A percentile compares a stretch with the other conserved stretches of the same genome.
Evolutionary conservation across 257 asterid species (phyloP).

Genomic region (Solanum dulcamara): DNA sequence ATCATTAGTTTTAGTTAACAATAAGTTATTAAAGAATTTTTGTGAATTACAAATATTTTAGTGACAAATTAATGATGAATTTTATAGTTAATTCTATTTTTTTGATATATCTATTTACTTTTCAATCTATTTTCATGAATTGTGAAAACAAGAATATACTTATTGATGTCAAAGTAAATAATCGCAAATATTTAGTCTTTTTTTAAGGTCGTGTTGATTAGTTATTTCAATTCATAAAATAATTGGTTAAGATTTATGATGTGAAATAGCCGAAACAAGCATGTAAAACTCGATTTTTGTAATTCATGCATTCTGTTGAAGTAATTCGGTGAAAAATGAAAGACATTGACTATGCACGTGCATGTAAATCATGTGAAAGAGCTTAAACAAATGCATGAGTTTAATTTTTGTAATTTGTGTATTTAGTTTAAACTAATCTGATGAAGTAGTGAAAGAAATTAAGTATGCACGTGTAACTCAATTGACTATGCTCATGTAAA

Average conservation of each 20-base stretch:
- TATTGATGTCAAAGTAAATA: neutral
- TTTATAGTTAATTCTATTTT: too few relatives aligned
- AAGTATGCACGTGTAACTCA: too few relatives aligned
- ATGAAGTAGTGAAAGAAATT: neutral
- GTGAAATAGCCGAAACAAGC: neutral
- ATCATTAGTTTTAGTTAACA: too few relatives aligned
- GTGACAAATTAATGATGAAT: too few relatives aligned
- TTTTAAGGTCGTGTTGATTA: neutral
- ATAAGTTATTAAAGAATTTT: too few relatives aligned
- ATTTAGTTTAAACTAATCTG: too few relatives aligned
- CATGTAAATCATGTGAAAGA: too few relatives aligned
- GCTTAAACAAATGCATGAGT: too few relatives aligned
- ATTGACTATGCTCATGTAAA: too few relatives aligned
- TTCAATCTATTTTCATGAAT: neutral
- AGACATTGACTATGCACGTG: neutral
- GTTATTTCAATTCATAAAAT: neutral
- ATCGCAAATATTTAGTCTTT: neutral
- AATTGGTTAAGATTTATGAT: neutral
- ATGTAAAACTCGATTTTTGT: neutral
- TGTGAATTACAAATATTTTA: too few relatives aligned
- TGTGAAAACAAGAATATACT: neutral
- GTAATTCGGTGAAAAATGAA: neutral
- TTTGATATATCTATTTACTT: neutral
- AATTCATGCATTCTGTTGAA: neutral
- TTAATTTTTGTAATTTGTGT: too few relatives aligned